Conservation (phyloP, 2,329 filamentous ascomycete species). For the Shiraia sp. region DNA sequence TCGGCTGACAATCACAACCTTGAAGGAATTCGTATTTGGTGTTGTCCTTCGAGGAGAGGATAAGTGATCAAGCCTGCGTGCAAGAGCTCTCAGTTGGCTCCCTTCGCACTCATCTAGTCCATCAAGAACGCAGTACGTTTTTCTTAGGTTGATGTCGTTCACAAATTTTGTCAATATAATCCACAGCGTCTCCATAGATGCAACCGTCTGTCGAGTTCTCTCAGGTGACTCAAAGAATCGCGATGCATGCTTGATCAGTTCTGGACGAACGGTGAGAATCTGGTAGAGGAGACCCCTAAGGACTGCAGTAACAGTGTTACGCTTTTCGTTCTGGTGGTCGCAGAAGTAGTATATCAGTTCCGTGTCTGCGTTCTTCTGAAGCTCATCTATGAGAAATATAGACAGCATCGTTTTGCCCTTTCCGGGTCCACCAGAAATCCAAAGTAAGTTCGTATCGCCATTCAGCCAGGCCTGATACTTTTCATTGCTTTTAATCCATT, state of each 20-base stretch:
- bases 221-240: slow-evolving; percentile 15
- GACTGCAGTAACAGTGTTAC: slow-evolving; percentile 27
- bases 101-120: slow-evolving; percentile 37
- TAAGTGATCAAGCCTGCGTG: slow-evolving; percentile 9
- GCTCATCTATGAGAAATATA: slow-evolving; percentile 30
- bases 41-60: slow-evolving; percentile 4
- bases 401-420: slow-evolving; percentile 42
- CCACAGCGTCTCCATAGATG: slow-evolving; percentile 21
- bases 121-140: slow-evolving; percentile 31
- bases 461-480: slow-evolving; percentile 23
- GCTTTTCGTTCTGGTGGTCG: slow-evolving; percentile 23
- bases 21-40: slow-evolving; percentile 10
- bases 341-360: slow-evolving; percentile 29
- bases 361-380: slow-evolving; percentile 8
- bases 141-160: slow-evolving; percentile 7
- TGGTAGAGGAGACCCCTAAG: slow-evolving; percentile 30
- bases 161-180: slow-evolving; percentile 20
- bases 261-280: slow-evolving; percentile 15
- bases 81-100: slow-evolving; percentile 5
- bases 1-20: slow-evolving; percentile 22
- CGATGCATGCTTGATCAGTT: slow-evolving; percentile 19
- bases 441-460: slow-evolving; percentile 16
- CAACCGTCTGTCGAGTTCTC: slow-evolving; percentile 9
- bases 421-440: slow-evolving; percentile 30
- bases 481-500: too few relatives aligned